Conservation (phyloP, 2,329 filamentous ascomycete genomes). For the Penicillium griseofulvum region DNA sequence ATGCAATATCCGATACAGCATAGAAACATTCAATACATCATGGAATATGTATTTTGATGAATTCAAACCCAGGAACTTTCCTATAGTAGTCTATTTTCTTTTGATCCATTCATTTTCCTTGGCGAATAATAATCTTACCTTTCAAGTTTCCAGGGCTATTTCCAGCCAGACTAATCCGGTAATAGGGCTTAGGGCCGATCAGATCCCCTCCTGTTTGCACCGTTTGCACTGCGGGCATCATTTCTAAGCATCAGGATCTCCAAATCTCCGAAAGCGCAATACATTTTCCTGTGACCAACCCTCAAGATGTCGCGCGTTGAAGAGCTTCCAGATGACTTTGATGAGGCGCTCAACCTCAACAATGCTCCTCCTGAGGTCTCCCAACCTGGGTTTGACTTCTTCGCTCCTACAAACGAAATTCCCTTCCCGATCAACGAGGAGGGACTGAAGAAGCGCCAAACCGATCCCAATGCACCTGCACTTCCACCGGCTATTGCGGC, state of each 20-base stretch:
- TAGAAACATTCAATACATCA: background rate
- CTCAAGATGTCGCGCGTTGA: slow-evolving; percentile 52
- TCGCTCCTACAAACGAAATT: slow-evolving; percentile 30
- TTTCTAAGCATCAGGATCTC: slow-evolving; percentile 8
- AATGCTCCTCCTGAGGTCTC: slow-evolving; percentile 24
- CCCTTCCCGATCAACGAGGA: slow-evolving; percentile 43
- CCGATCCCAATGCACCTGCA: slow-evolving; percentile 38
- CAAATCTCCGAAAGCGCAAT: background rate
- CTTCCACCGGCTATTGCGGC: slow-evolving; percentile 60
- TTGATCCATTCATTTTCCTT: background rate
- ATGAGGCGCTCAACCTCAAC: slow-evolving; percentile 47
- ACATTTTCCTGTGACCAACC: background rate
- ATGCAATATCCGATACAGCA: too few species aligned
- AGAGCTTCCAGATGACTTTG: slow-evolving; percentile 52
- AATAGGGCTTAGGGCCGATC: slow-evolving; percentile 16
- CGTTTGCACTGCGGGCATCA: slow-evolving; percentile 23
- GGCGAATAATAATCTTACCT: background rate
- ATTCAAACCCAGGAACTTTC: background rate
- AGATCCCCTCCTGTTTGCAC: slow-evolving; percentile 29
- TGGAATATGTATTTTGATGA: background rate
- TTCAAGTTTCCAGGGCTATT: too few species aligned
- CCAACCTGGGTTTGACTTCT: slow-evolving; percentile 21
- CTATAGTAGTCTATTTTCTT: background rate
- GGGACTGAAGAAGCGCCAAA: slow-evolving; percentile 29
- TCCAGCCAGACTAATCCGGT: background rate